These are phyloP conservation scores for Cyclocybe cylindracea DNA, from an alignment of 768 basidiomycete genomes.

Conservation along the genomic window DNA sequence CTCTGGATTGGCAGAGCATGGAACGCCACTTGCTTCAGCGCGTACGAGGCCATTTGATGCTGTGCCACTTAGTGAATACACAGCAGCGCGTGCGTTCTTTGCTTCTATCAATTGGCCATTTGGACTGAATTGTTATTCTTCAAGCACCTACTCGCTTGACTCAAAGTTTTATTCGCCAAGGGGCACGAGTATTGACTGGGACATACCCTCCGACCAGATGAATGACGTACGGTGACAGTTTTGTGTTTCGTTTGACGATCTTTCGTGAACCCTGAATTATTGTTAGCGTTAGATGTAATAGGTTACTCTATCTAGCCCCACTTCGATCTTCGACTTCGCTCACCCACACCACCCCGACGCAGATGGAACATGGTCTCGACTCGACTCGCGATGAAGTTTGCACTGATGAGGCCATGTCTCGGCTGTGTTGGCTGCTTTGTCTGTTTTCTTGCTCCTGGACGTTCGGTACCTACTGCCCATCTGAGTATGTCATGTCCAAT, in stretches of 20 bases:
- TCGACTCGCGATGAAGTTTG: too few relatives aligned
- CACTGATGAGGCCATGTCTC: too few relatives aligned
- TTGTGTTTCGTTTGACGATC: not conserved
- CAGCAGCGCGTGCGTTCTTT: slow-evolving; percentile 69
- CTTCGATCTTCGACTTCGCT: too few relatives aligned
- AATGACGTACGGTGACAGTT: not conserved
- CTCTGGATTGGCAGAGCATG: slow-evolving; percentile 57
- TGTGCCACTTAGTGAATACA: slow-evolving; percentile 69
- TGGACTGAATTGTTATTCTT: slow-evolving; percentile 13
- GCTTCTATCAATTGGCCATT: slow-evolving; percentile 6
- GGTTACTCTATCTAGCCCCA: too few relatives aligned
- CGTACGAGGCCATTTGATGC: slow-evolving; percentile 80
- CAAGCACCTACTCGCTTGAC: slow-evolving; percentile 51
- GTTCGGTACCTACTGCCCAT: too few relatives aligned
- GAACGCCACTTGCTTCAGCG: slow-evolving; percentile 69
- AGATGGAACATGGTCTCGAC: too few relatives aligned
- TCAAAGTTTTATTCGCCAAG: slow-evolving; percentile 54
- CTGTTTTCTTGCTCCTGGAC: too few relatives aligned
- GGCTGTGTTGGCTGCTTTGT: too few relatives aligned
- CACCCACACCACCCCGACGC: too few relatives aligned
- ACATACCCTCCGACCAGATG: slow-evolving; percentile 8
- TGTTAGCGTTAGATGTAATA: not conserved
- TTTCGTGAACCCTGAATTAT: slow-evolving; percentile 1
- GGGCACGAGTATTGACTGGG: slow-evolving; percentile 50
- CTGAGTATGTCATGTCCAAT: too few relatives aligned